These are phyloP conservation scores for Aspergillus sclerotialis DNA, from an alignment of 2,329 filamentous ascomycete species.

Conservation along the genomic window DNA sequence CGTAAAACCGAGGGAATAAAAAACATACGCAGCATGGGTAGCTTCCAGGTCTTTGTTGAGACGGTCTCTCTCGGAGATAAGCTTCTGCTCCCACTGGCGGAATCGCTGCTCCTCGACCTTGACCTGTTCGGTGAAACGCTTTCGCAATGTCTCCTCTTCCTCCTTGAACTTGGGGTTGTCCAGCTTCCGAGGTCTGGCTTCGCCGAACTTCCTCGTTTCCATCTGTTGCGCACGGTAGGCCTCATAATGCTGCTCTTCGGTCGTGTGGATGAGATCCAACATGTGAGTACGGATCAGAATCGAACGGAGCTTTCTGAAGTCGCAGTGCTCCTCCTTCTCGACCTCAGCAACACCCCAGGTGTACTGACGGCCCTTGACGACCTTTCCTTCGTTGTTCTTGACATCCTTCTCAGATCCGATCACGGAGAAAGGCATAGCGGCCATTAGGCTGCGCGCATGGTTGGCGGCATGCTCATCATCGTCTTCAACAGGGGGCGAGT, in stretches of 20 bases:
- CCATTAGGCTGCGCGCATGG: slow-evolving; percentile 90
- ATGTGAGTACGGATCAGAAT: slow-evolving; percentile 99
- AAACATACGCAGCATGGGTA: slow-evolving; percentile 69
- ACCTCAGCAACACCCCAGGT: slow-evolving; percentile 99
- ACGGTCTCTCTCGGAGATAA: slow-evolving; percentile 95
- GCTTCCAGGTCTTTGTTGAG: slow-evolving; percentile 99
- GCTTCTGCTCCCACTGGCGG: slow-evolving; percentile 99
- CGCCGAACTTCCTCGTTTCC: slow-evolving; percentile 99
- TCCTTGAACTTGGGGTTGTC: slow-evolving; percentile 99
- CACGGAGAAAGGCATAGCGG: slow-evolving; percentile 96
- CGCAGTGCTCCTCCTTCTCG: slow-evolving; percentile 99
- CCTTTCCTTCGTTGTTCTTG: slow-evolving; percentile 79
- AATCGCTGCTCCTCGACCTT: slow-evolving; percentile 99
- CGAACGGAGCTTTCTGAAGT: slow-evolving; percentile 99
- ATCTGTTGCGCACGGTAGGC: slow-evolving; percentile 98
- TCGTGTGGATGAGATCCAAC: slow-evolving; percentile 99
- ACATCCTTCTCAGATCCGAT: slow-evolving; percentile 99
- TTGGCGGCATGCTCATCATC: slow-evolving; percentile 94
- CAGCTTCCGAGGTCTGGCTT: slow-evolving; percentile 92
- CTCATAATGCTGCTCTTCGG: slow-evolving; percentile 98
- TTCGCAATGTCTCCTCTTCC: slow-evolving; percentile 95
- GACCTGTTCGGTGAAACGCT: slow-evolving; percentile 99
- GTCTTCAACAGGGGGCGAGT: slow-evolving; percentile 94
- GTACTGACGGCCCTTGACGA: slow-evolving; percentile 98
- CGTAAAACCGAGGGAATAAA: background rate